Evolutionary conservation across 78 protist species (phyloP).

Genomic region (Planoprotostelium fungivorum): DNA sequence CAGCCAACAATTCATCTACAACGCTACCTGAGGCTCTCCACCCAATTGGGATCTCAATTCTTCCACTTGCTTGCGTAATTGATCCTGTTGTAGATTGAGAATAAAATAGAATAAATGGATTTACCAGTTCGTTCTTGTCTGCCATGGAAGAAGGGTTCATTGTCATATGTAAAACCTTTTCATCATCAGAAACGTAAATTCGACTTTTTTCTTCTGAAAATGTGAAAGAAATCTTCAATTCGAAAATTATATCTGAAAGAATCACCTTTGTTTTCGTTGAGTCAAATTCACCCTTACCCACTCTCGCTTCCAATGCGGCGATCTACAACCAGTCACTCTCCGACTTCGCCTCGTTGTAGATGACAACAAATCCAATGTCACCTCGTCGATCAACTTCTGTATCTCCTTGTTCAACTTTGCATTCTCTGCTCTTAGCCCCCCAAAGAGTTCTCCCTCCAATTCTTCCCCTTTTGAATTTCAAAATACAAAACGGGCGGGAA

Average conservation of each 20-base stretch:
- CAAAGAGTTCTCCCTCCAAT: background rate
- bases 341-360: too few relatives aligned
- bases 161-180: constrained; percentile 24
- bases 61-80: background rate
- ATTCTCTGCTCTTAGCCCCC: background rate
- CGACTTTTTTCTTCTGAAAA: too few relatives aligned
- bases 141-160: constrained; percentile 22
- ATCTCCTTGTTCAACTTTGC: background rate
- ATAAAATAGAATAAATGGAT: background rate
- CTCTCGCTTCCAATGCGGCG: constrained; percentile 54
- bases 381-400: background rate
- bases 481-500: too few relatives aligned
- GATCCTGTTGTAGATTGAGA: background rate
- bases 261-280: constrained; percentile 26
- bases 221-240: too few relatives aligned
- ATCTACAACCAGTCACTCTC: constrained; percentile 11
- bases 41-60: too few relatives aligned
- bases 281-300: constrained; percentile 57
- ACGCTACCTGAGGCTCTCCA: too few relatives aligned
- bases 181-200: background rate
- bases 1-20: background rate
- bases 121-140: background rate
- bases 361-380: background rate
- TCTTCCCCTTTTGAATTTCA: background rate
- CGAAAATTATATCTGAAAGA: background rate